Base-by-base conservation (phyloP, 805 yeast species). In the Danielozyma ontarioensis region DNA sequence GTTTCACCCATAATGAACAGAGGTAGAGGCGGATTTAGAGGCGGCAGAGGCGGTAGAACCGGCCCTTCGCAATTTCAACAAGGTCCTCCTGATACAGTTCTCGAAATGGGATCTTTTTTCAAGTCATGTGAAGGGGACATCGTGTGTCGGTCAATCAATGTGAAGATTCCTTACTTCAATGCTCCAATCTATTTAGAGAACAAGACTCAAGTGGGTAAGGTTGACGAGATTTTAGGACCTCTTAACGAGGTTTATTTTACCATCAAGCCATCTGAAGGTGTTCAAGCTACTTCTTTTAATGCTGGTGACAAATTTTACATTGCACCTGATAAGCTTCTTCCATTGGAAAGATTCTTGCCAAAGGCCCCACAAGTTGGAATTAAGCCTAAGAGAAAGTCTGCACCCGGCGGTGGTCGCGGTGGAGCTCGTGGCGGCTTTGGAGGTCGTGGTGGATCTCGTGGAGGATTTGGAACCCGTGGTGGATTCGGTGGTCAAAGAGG, bases 181-280 rank as follows among this genome's bases (percentile, higher is more conserved):
- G 99, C 99, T 17, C 98, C 98, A 58, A 89, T 93, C 51, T 93
- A 83, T 62, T 74, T 93, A 49, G 97, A 93, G 61, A 90, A 93
- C 74, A 93, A 93, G 65, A 83, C 95, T 17, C 93, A 83, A 57
- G 80, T 93, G 30, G 99, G 99, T 52, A 93, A 93, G 63, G 95
- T 93, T 38, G 99, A 93, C 60, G 99, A 93, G 72, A 93, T 93
- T 43, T 74, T 93, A 48, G 99, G 99, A 32, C 97, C 98, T 30
- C 68, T 93, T 58, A 93, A 93, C 59, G 98, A 93, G 66, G 97
- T 93, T n/a, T 90, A 76, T 59, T 93, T 93, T 75, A 93, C 99
- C 25, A 80, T 93, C 50, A 93, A 93, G 68, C 93, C 97, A 37
- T 72, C 84, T 33, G 98, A 93, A 57, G 99, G 99, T 56, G 93